A percentile compares a stretch with the other conserved stretches of the same genome.
Evolutionary conservation across 1,284 basidiomycete species (phyloP).

Genomic region (Ustilago shanxiensis): DNA sequence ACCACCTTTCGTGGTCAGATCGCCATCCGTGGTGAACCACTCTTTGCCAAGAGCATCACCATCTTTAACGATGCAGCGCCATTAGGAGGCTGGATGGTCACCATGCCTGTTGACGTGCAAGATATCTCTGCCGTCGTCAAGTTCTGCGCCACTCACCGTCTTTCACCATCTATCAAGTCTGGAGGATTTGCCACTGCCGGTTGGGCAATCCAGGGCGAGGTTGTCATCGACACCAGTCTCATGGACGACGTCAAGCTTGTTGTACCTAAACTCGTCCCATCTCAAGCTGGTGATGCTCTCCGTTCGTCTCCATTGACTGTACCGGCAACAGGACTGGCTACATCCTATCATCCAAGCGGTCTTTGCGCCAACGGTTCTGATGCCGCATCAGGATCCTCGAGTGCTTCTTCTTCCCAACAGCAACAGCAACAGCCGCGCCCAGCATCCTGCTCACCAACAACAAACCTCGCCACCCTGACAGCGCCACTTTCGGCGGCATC

Average conservation of each 20-base stretch:
- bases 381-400: constrained; percentile 2
- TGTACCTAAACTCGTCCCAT: constrained; percentile 70
- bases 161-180: constrained; percentile 86
- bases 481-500: constrained; percentile 10
- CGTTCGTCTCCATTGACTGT: constrained; percentile 40
- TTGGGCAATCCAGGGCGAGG: constrained; percentile 85
- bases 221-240: constrained; percentile 82
- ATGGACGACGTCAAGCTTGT: constrained; percentile 78
- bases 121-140: constrained; percentile 56
- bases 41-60: constrained; percentile 48
- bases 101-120: constrained; percentile 37
- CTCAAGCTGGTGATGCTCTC: not conserved
- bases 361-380: constrained; percentile 20
- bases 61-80: constrained; percentile 61
- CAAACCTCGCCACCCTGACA: not conserved
- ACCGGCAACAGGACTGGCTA: constrained; percentile 14
- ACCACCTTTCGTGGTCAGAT: constrained; percentile 42
- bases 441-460: not conserved
- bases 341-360: constrained; percentile 25
- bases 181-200: constrained; percentile 90
- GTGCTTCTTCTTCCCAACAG: constrained; percentile 11
- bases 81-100: constrained; percentile 55
- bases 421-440: not conserved
- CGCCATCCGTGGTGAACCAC: constrained; percentile 40
- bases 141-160: constrained; percentile 77